These are phyloP conservation scores for Pestalotiopsis sp. DNA, from an alignment of 2,329 filamentous ascomycete species.

Conservation along the genomic window DNA sequence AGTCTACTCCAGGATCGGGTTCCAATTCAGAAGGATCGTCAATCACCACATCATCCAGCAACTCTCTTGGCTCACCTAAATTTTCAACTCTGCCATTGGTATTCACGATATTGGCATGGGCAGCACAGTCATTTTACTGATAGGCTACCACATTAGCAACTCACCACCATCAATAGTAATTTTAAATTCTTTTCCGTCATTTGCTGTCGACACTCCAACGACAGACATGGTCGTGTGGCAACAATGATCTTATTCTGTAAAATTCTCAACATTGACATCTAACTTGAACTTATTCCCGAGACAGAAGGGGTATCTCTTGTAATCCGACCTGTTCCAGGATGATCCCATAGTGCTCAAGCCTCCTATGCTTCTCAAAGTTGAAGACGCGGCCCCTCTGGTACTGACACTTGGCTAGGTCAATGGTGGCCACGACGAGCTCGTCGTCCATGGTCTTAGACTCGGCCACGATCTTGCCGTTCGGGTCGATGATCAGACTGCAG, in stretches of 20 bases:
- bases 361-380: constrained; percentile 43
- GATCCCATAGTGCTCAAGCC: constrained; percentile 42
- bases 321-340: constrained; percentile 40
- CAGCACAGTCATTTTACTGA: background rate
- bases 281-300: background rate
- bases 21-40: background rate
- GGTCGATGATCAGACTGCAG: constrained; percentile 47
- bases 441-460: constrained; percentile 48
- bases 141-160: background rate
- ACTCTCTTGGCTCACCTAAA: background rate
- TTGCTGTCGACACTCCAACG: background rate
- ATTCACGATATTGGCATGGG: background rate
- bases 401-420: constrained; percentile 47
- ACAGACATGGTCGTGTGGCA: background rate
- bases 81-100: background rate
- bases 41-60: background rate
- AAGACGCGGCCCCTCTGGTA: constrained; percentile 49
- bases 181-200: background rate
- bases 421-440: constrained; percentile 51
- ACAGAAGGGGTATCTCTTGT: constrained; percentile 1
- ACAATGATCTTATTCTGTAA: background rate
- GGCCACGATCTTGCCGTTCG: constrained; percentile 49
- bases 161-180: background rate
- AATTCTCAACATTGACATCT: background rate
- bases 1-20: background rate